Evolutionary conservation across 73 alveolate species (phyloP).

Genomic region (Tetrahymena malaccensis): DNA sequence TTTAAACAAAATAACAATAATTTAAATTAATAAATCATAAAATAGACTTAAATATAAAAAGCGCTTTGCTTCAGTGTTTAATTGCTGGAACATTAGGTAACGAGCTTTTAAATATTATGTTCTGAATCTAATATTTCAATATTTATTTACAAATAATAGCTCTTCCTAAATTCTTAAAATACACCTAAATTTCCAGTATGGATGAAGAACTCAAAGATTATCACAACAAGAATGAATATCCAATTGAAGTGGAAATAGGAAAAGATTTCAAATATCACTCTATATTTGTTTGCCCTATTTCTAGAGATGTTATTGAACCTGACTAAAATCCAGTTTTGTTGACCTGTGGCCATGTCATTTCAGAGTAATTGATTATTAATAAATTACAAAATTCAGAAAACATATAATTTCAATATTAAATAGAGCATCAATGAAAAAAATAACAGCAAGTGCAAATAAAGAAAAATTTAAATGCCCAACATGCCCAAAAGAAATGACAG

Average conservation of each 20-base stretch:
- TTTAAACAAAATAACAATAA: too few relatives aligned
- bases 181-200: background rate
- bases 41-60: conserved; percentile 1
- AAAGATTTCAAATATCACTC: conserved; percentile 82
- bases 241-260: conserved; percentile 80
- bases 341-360: conserved; percentile 94
- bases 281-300: conserved; percentile 91
- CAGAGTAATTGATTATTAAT: conserved; percentile 61
- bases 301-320: conserved; percentile 72
- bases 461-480: conserved; percentile 75
- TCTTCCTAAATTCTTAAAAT: conserved; percentile 36
- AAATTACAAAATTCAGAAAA: conserved; percentile 6
- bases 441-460: background rate
- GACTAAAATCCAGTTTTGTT: conserved; percentile 88
- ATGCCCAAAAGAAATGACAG: conserved; percentile 64
- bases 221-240: conserved; percentile 32
- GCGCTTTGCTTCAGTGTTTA: conserved; percentile 1
- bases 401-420: background rate
- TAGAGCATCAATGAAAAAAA: conserved; percentile 3
- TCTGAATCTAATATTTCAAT: background rate
- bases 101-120: background rate
- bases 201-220: background rate
- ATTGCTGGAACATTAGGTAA: background rate
- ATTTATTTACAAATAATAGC: conserved; percentile 1
- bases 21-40: too few relatives aligned